Evolutionary conservation across 495 filamentous ascomycete species (phyloP).

Genomic region (Aspergillus sparsus): DNA sequence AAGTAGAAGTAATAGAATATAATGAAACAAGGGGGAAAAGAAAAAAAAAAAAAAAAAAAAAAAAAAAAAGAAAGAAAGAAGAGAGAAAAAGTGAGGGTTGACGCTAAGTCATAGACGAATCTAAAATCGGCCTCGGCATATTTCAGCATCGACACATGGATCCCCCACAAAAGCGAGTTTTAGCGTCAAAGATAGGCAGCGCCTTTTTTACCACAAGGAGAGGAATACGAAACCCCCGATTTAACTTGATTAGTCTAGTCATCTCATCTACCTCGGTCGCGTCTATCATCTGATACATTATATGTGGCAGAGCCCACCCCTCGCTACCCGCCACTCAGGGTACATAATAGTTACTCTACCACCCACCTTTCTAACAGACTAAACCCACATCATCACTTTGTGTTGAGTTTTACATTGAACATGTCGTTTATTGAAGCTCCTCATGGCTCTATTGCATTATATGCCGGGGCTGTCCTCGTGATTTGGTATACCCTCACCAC

Average conservation of each 20-base stretch:
- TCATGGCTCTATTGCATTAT: constrained; percentile 13
- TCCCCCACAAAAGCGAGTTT: constrained; percentile 1
- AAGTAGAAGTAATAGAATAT: no score
- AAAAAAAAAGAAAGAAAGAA: not conserved
- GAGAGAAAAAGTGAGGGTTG: not conserved
- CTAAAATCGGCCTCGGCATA: not conserved
- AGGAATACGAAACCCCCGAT: not conserved
- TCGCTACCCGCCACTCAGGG: not conserved
- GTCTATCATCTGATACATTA: constrained; percentile 1
- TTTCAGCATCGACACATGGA: not conserved
- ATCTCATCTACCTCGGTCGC: not conserved
- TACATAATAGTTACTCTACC: not conserved
- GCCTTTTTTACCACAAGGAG: not conserved
- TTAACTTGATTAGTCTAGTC: not conserved
- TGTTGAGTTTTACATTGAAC: not conserved
- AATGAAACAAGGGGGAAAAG: no score
- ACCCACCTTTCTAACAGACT: not conserved
- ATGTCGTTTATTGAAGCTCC: constrained; percentile 9
- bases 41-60: not conserved
- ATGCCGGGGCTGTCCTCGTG: constrained; percentile 12
- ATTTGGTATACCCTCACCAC: constrained; percentile 17
- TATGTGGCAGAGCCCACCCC: not conserved
- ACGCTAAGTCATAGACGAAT: not conserved
- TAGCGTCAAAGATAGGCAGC: not conserved
- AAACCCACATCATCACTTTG: not conserved